A percentile compares a stretch with the other conserved stretches of the same genome.
phyloP scores from a whole-genome alignment of 495 filamentous ascomycete genomes.

The Xylaria cubensis region DNA sequence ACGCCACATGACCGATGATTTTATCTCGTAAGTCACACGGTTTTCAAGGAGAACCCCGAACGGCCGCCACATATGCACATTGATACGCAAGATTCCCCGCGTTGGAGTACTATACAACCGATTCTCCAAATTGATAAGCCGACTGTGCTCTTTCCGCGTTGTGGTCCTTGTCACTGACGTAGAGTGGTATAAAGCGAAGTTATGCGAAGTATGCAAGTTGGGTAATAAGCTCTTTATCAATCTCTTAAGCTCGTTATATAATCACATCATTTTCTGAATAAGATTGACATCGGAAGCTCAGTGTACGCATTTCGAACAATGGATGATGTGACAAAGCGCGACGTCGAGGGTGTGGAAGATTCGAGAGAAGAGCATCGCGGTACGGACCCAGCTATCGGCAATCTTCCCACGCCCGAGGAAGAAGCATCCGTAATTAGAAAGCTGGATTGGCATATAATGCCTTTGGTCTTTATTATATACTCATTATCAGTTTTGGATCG shows the following conservation, averaged over 20 bases:
- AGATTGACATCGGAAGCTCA: background rate
- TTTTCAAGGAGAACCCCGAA: background rate
- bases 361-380: background rate
- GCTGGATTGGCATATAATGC: constrained; percentile 47
- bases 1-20: background rate
- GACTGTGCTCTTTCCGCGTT: background rate
- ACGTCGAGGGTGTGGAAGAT: background rate
- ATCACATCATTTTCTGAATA: background rate
- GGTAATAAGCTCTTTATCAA: background rate
- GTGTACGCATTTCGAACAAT: background rate
- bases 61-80: background rate
- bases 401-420: constrained; percentile 35
- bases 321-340: background rate
- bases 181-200: background rate
- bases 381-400: background rate
- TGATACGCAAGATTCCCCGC: constrained; percentile 11
- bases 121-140: constrained; percentile 3
- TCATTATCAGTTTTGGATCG: constrained; percentile 76
- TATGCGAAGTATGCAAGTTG: background rate
- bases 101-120: background rate
- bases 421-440: constrained; percentile 44
- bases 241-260: background rate
- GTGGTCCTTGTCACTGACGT: background rate
- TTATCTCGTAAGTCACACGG: background rate
- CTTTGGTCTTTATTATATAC: constrained; percentile 63